Conservation (phyloP, 306 rosid species). For the Glycine tomentella region DNA sequence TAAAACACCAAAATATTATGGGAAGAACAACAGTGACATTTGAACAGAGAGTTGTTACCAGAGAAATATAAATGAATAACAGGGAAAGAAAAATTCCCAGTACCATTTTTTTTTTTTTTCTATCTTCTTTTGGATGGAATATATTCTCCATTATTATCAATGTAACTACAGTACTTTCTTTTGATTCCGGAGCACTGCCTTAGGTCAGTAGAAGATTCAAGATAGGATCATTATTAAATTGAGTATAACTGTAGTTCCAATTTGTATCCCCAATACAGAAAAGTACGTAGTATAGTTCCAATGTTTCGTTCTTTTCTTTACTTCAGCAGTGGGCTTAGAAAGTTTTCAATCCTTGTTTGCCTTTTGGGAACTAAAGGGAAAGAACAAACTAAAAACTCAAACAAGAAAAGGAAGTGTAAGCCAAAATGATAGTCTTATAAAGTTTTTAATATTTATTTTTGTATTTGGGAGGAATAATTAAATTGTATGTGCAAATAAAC, state of each 20-base stretch:
- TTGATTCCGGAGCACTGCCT: conserved; percentile 13
- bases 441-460: not conserved
- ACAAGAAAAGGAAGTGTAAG: not conserved
- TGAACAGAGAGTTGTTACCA: not conserved
- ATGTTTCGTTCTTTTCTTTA: conserved; percentile 27
- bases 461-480: not conserved
- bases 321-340: conserved; percentile 9
- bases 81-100: not conserved
- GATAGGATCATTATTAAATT: conserved; percentile 21
- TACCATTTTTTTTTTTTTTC: conserved; percentile 9
- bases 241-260: conserved; percentile 29
- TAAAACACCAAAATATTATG: not conserved
- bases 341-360: conserved; percentile 5
- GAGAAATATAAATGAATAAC: conserved; percentile 18
- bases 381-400: conserved; percentile 1
- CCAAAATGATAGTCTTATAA: not conserved
- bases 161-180: conserved; percentile 39
- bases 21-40: not conserved
- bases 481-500: not conserved
- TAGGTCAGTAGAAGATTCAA: not conserved
- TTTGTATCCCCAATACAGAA: conserved; percentile 2
- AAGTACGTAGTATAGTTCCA: conserved; percentile 4
- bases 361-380: conserved; percentile 9
- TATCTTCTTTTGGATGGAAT: conserved; percentile 43
- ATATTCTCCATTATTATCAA: conserved; percentile 45